These are phyloP conservation scores for Triticum urartu DNA, from an alignment of 176 grass and related monocot species.

Conservation along the genomic window DNA sequence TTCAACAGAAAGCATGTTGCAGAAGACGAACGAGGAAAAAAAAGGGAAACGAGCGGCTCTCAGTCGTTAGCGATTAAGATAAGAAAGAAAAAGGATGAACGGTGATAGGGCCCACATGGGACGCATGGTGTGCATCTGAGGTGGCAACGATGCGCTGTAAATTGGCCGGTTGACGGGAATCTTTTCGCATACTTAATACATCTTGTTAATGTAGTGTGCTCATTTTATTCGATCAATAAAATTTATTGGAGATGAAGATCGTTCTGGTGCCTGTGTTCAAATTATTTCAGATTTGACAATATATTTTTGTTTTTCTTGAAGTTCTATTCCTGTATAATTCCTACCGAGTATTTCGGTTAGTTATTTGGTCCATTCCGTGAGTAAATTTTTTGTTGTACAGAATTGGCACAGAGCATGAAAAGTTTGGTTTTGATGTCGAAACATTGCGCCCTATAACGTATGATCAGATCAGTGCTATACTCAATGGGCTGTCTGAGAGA, in stretches of 20 bases:
- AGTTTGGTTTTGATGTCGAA: slow-evolving; percentile 91
- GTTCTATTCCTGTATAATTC: background rate
- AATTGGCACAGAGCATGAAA: slow-evolving; percentile 98
- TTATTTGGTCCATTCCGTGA: background rate
- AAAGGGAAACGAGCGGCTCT: too few relatives aligned
- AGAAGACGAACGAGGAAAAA: too few relatives aligned
- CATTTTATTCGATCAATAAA: background rate
- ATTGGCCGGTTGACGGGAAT: too few relatives aligned
- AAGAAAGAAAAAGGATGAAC: too few relatives aligned
- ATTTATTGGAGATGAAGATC: background rate
- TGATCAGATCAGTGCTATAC: slow-evolving; percentile 81
- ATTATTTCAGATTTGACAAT: background rate
- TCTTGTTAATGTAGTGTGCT: background rate
- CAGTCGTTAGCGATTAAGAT: too few relatives aligned
- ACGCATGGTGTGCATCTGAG: too few relatives aligned
- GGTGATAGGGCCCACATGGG: too few relatives aligned
- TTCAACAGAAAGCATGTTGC: too few relatives aligned
- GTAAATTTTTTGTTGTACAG: slow-evolving; percentile 37
- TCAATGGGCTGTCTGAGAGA: slow-evolving; percentile 77
- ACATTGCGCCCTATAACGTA: slow-evolving; percentile 89
- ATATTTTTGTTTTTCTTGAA: background rate
- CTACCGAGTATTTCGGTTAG: background rate
- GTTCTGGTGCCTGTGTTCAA: background rate
- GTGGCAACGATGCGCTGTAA: too few relatives aligned
- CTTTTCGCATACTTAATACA: too few relatives aligned